Base-by-base conservation (phyloP, 2,329 filamentous ascomycete genomes). In the Talaromyces sp. region DNA sequence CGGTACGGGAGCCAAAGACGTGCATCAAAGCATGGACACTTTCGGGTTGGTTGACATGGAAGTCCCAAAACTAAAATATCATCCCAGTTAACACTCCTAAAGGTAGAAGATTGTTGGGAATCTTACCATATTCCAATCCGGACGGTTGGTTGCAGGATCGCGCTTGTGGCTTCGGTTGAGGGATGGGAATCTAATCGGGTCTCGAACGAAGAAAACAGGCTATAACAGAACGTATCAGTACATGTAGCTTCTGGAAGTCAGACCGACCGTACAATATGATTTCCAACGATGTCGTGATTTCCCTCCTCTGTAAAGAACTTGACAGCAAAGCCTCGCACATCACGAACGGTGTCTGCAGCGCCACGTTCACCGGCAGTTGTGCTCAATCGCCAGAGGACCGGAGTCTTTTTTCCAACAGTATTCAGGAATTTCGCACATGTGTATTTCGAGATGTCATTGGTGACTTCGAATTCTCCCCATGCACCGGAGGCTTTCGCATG, bases 1-100 rank as follows among this genome's bases (percentile, higher is more conserved):
- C 85, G 88, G 22, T 87, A 87, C n/a, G 86, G 81, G 72, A 89
- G 86, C 33, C 84, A 85, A 76, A 89, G 88, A 52, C 37, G 89
- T 80, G 67, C 82, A 90, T 85, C 61, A 89, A 76, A 68, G 86
- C 81, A 73, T 89, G 87, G 19, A 86, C 79, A 17, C 83, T 78
- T 73, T 89, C 87, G 10, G 84, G 87, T 69, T 87, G 83, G n/a
- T 81, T 84, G 39, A 80, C 81, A 62, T 84, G 76, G 61, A 83
- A 86, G 63, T 61, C 58, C 58, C 58, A 61, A 27, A 61, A 61
- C 58, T 61, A 22, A 35, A 9, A 80, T 79, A 2, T 80, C 80
- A 66, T 63, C 82, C 84, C 27, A 73, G 69, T 57, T 33, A 25
- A 57, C n/a, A 45, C 31, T n/a, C 3, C 10, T 9, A 27, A 19